These are phyloP conservation scores for Syncephalastrum sp. DNA, from an alignment of 371 early-diverging fungal species.

Conservation along the genomic window DNA sequence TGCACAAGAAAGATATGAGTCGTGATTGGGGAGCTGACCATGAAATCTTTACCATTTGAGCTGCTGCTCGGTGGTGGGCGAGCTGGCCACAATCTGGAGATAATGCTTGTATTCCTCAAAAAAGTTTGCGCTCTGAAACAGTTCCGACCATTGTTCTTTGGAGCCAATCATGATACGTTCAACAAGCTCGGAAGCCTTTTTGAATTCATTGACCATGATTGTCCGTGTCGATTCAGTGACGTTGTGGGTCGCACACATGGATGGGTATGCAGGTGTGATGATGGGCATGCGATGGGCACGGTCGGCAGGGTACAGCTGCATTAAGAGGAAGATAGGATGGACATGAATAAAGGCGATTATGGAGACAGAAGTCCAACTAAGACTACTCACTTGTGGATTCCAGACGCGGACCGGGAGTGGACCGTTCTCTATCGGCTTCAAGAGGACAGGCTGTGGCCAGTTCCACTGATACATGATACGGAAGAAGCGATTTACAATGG, in stretches of 20 bases:
- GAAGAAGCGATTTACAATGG: constrained; percentile 93
- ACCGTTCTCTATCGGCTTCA: constrained; percentile 92
- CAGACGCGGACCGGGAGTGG: constrained; percentile 94
- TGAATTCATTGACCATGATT: constrained; percentile 88
- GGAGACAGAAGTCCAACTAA: too few relatives aligned
- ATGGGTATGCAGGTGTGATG: constrained; percentile 99
- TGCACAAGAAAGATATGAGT: neutral
- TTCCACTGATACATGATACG: constrained; percentile 88
- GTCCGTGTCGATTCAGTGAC: constrained; percentile 89
- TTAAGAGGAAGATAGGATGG: neutral
- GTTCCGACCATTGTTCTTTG: constrained; percentile 46
- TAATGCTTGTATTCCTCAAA: constrained; percentile 92
- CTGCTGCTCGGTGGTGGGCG: constrained; percentile 73
- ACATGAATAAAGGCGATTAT: neutral
- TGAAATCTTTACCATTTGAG: constrained; percentile 53
- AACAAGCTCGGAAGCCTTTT: constrained; percentile 66
- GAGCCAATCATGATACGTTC: constrained; percentile 73
- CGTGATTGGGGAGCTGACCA: too few relatives aligned
- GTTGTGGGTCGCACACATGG: constrained; percentile 99
- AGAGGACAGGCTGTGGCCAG: constrained; percentile 98
- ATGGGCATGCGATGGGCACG: constrained; percentile 97
- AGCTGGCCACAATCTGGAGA: constrained; percentile 86
- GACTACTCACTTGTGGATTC: constrained; percentile 83
- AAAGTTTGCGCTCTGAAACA: constrained; percentile 91
- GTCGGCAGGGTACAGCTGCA: constrained; percentile 82